These are phyloP conservation scores for Teratosphaeria epicoccoides DNA, from an alignment of 2,329 filamentous ascomycete genomes.

Conservation along the genomic window DNA sequence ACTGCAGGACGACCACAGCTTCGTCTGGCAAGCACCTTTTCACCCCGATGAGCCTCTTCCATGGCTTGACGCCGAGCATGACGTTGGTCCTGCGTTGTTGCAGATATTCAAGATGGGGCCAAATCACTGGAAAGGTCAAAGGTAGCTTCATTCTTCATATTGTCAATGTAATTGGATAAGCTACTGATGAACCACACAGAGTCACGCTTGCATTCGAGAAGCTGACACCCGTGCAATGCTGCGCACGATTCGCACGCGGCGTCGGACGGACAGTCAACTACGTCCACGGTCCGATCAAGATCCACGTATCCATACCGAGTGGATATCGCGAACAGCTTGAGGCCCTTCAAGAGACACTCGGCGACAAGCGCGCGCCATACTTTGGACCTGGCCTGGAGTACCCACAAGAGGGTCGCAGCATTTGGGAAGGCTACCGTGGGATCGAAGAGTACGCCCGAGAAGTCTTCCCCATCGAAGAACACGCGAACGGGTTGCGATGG, in stretches of 20 bases:
- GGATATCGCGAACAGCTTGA: conserved; percentile 85
- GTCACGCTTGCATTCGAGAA: conserved; percentile 87
- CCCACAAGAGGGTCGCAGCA: conserved; percentile 61
- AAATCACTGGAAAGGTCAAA: conserved; percentile 66
- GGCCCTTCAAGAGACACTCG: conserved; percentile 49
- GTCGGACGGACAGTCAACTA: conserved; percentile 71
- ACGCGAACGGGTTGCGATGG: conserved; percentile 88
- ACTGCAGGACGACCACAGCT: conserved; percentile 70
- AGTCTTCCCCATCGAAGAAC: conserved; percentile 88
- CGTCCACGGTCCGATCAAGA: conserved; percentile 64
- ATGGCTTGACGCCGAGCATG: conserved; percentile 94
- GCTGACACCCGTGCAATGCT: conserved; percentile 72
- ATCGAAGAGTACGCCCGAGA: conserved; percentile 92
- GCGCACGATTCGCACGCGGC: conserved; percentile 66
- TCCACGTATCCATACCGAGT: conserved; percentile 73
- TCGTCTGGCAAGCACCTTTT: conserved; percentile 88
- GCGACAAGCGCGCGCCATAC: conserved; percentile 49
- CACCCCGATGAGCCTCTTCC: conserved; percentile 80
- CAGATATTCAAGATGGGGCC: conserved; percentile 94
- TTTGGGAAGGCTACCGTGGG: conserved; percentile 87
- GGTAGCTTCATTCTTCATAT: conserved; percentile 37
- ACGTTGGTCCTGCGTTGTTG: conserved; percentile 81
- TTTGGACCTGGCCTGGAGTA: conserved; percentile 51
- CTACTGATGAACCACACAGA: conserved; percentile 30
- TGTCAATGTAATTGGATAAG: background rate